Evolutionary conservation across 2,329 filamentous ascomycete species (phyloP).

Genomic region (Alternaria consortialis): DNA sequence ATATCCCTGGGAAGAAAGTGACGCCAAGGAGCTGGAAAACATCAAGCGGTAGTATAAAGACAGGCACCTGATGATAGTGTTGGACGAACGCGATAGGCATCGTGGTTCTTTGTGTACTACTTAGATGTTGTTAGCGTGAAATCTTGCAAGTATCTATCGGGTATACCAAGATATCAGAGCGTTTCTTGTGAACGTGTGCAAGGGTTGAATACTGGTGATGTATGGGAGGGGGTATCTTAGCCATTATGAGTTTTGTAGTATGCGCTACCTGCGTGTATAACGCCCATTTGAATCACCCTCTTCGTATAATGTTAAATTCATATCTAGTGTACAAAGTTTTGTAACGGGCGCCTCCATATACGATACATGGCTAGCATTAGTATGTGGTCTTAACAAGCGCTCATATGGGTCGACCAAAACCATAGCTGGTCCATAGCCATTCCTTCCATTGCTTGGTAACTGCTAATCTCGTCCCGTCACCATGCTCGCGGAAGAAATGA

Average conservation of each 20-base stretch:
- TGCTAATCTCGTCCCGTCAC: not conserved
- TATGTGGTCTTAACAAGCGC: not conserved
- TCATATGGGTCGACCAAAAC: not conserved
- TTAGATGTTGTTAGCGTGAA: not conserved
- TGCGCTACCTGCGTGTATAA: not conserved
- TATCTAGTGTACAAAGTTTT: not conserved
- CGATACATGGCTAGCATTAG: not conserved
- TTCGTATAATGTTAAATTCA: not conserved
- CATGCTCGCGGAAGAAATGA: not conserved
- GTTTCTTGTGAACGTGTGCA: not conserved
- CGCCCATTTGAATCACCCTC: not conserved
- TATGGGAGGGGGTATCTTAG: not conserved
- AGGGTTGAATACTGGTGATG: not conserved
- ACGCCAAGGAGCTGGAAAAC: slow-evolving; percentile 32
- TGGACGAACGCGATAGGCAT: not conserved
- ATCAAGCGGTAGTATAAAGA: not conserved
- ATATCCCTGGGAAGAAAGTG: slow-evolving; percentile 49
- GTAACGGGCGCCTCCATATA: not conserved
- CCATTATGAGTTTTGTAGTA: not conserved
- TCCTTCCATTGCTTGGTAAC: not conserved
- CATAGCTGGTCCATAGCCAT: not conserved
- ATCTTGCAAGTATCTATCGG: not conserved
- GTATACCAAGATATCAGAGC: not conserved
- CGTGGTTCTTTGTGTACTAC: not conserved
- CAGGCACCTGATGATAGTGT: not conserved